Evolutionary conservation across 805 yeast genomes (phyloP).

Genomic region (Metschnikowia aberdeeniae): DNA sequence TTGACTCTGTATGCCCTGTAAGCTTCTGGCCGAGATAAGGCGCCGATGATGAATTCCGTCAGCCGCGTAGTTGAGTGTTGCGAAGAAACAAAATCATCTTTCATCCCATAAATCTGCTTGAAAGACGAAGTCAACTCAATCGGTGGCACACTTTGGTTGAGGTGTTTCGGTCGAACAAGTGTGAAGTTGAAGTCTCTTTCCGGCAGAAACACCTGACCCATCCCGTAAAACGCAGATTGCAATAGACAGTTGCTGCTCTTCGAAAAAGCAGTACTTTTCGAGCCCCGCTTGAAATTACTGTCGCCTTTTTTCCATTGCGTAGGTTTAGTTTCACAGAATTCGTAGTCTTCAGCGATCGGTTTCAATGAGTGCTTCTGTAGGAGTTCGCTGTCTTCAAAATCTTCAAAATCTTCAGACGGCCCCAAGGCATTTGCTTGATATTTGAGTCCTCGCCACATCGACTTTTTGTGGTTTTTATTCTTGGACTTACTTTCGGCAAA

Average conservation of each 20-base stretch:
- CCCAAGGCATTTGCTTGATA: not conserved
- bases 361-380: not conserved
- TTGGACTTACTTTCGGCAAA: not conserved
- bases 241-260: conserved; percentile 13
- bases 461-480: conserved; percentile 3
- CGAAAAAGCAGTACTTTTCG: too few relatives aligned
- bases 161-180: conserved; percentile 41
- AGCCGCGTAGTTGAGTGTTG: conserved; percentile 22
- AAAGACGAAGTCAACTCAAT: conserved; percentile 30
- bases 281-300: too few relatives aligned
- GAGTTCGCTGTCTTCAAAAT: not conserved
- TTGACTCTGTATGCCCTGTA: conserved; percentile 22
- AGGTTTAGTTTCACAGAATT: conserved; percentile 31
- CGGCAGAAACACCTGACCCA: conserved; percentile 41
- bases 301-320: conserved; percentile 12
- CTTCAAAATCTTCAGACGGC: not conserved
- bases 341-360: conserved; percentile 14
- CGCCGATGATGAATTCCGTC: conserved; percentile 30
- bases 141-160: conserved; percentile 13
- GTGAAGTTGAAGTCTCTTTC: conserved; percentile 40
- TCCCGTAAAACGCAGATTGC: conserved; percentile 36
- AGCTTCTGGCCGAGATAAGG: conserved; percentile 20
- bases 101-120: conserved; percentile 25
- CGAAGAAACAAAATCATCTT: conserved; percentile 26
- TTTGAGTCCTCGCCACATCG: conserved; percentile 3